phyloP scores from a whole-genome alignment of 352 stramenopile species.

The Thraustochytrium aureum region DNA sequence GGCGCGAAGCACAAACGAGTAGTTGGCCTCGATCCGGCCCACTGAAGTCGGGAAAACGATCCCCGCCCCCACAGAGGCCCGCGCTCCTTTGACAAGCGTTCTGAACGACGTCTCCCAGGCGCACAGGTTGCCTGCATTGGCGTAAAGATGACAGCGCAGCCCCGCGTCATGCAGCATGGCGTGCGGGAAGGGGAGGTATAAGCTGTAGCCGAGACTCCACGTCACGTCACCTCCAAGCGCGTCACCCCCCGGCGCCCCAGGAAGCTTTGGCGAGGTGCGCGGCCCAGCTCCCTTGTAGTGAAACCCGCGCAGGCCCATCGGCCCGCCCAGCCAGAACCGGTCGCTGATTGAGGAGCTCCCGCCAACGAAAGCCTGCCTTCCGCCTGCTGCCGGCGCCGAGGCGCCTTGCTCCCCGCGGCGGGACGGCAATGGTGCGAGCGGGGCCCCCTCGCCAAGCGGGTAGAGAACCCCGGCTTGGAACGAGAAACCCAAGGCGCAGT shows the following conservation, averaged over 20 bases:
- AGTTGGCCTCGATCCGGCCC: conserved; percentile 81
- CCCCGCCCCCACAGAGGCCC: conserved; percentile 75
- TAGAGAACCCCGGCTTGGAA: conserved; percentile 20
- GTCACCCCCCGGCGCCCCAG: conserved; percentile 74
- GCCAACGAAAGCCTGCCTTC: too few relatives aligned
- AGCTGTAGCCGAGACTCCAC: conserved; percentile 71
- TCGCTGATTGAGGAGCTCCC: conserved; percentile 74
- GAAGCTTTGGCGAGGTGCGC: conserved; percentile 75
- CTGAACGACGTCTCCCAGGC: conserved; percentile 86
- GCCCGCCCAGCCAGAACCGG: conserved; percentile 82
- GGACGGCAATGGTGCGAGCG: conserved; percentile 1
- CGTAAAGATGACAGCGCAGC: conserved; percentile 79
- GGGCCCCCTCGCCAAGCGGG: neutral
- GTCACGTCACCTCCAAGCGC: conserved; percentile 79
- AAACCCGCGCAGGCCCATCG: conserved; percentile 81
- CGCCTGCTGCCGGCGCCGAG: too few relatives aligned
- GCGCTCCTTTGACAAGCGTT: conserved; percentile 77
- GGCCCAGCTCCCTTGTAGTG: conserved; percentile 77
- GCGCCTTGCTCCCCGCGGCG: neutral
- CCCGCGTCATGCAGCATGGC: conserved; percentile 74
- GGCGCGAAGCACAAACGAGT: conserved; percentile 74
- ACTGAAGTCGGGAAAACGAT: conserved; percentile 79
- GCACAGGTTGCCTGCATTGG: conserved; percentile 81
- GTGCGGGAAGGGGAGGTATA: conserved; percentile 78
- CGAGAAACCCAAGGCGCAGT: conserved; percentile 45